Conservation (phyloP, 75 land plant species). For the Cryptomeria japonica region DNA sequence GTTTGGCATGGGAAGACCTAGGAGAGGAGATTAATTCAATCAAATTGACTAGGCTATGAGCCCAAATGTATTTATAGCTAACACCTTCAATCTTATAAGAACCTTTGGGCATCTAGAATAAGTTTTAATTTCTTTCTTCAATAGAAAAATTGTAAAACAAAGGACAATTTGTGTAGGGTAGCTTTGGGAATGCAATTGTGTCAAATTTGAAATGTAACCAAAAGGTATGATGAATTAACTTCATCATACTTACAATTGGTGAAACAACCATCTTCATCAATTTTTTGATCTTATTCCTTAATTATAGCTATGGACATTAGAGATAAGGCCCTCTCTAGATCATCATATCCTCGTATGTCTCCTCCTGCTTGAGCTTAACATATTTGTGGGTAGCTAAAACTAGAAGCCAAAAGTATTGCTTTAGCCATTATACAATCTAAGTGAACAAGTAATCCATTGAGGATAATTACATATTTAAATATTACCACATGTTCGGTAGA, state of each 20-base stretch:
- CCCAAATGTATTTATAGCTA: background rate
- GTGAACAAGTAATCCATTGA: background rate
- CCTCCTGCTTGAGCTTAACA: conserved; percentile 51
- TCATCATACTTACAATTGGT: too few relatives aligned
- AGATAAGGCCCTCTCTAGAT: conserved; percentile 44
- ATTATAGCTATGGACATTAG: background rate
- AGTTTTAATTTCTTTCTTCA: too few relatives aligned
- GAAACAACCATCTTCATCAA: too few relatives aligned
- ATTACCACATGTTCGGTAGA: conserved; percentile 87
- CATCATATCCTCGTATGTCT: too few relatives aligned
- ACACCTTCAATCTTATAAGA: conserved; percentile 15
- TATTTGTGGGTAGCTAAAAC: conserved; percentile 59
- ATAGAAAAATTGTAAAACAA: too few relatives aligned
- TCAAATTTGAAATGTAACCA: too few relatives aligned
- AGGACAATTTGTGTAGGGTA: too few relatives aligned
- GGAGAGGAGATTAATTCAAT: background rate
- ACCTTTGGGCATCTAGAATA: too few relatives aligned
- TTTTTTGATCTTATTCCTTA: too few relatives aligned
- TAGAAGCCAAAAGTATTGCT: conserved; percentile 19
- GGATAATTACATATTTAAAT: background rate
- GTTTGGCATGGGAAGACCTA: background rate
- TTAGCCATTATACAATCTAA: too few relatives aligned
- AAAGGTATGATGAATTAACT: too few relatives aligned
- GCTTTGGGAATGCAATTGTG: too few relatives aligned
- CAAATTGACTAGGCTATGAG: background rate